Conservation (phyloP, 2,329 filamentous ascomycete genomes). For the Sclerotinia glacialis region DNA sequence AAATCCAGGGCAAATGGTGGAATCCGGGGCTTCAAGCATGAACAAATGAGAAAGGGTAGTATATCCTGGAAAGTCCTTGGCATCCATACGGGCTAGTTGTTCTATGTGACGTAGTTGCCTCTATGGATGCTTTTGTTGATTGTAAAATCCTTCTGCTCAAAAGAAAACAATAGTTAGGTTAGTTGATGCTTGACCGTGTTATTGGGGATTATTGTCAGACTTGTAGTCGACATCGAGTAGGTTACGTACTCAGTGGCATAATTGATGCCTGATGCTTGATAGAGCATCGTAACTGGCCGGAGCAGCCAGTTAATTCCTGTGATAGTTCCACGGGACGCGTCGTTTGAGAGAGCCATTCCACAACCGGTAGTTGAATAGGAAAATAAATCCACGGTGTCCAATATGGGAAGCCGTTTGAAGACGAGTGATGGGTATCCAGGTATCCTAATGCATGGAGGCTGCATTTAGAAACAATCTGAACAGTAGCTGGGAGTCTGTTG, state of each 20-base stretch:
- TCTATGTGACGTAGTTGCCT: conserved; percentile 13
- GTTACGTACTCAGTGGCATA: conserved; percentile 39
- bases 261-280: conserved; percentile 31
- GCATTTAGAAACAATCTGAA: conserved; percentile 2
- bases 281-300: conserved; percentile 27
- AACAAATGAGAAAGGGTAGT: conserved; percentile 17
- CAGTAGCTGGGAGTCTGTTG: not conserved
- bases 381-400: conserved; percentile 17
- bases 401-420: not conserved
- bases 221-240: conserved; percentile 33
- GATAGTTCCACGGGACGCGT: not conserved
- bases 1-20: not conserved
- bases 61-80: conserved; percentile 14
- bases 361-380: conserved; percentile 17
- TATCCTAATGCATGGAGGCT: conserved; percentile 14
- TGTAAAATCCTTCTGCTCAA: conserved; percentile 30
- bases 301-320: conserved; percentile 24
- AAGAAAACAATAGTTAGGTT: conserved; percentile 31
- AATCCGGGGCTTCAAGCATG: conserved; percentile 13
- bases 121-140: not conserved
- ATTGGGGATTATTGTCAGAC: conserved; percentile 31
- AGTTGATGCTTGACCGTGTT: conserved; percentile 35
- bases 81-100: conserved; percentile 4
- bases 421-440: not conserved
- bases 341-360: not conserved